A percentile compares a stretch with the other conserved stretches of the same genome.
phyloP scores from a whole-genome alignment of 2,329 filamentous ascomycete genomes.

The Alternaria dauci region DNA sequence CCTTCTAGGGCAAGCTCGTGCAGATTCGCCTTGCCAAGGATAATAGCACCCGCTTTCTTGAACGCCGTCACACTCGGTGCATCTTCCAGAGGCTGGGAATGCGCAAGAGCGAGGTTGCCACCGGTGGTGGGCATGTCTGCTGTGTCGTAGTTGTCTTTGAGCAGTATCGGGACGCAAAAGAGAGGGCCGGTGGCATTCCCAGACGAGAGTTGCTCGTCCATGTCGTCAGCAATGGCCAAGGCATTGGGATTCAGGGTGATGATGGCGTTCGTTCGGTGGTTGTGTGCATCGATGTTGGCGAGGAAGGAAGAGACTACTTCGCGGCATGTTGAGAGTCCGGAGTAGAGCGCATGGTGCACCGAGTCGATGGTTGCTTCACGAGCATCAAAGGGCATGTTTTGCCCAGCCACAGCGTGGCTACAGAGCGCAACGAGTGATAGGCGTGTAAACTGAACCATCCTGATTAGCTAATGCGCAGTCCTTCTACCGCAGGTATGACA shows the following conservation, averaged over 20 bases:
- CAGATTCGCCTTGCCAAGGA: slow-evolving; percentile 66
- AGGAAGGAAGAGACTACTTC: slow-evolving; percentile 65
- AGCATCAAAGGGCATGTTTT: slow-evolving; percentile 58
- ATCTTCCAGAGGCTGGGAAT: slow-evolving; percentile 59
- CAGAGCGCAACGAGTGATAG: slow-evolving; percentile 14
- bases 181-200: slow-evolving; percentile 62
- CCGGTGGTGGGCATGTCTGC: slow-evolving; percentile 66
- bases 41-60: slow-evolving; percentile 61
- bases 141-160: slow-evolving; percentile 72
- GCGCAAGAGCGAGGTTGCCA: slow-evolving; percentile 60
- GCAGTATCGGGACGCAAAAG: slow-evolving; percentile 68
- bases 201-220: slow-evolving; percentile 58
- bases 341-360: slow-evolving; percentile 65
- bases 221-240: slow-evolving; percentile 57
- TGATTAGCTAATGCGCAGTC: slow-evolving; percentile 7
- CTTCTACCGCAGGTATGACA: neutral
- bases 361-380: slow-evolving; percentile 67
- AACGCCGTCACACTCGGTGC: slow-evolving; percentile 61
- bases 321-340: slow-evolving; percentile 62
- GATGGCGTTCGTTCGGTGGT: slow-evolving; percentile 66
- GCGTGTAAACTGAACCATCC: slow-evolving; percentile 11
- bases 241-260: slow-evolving; percentile 62
- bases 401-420: slow-evolving; percentile 13
- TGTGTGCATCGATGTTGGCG: slow-evolving; percentile 64
- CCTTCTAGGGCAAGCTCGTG: slow-evolving; percentile 72